Conservation (phyloP, 2,329 filamentous ascomycete genomes). For the Colletotrichum musicola region DNA sequence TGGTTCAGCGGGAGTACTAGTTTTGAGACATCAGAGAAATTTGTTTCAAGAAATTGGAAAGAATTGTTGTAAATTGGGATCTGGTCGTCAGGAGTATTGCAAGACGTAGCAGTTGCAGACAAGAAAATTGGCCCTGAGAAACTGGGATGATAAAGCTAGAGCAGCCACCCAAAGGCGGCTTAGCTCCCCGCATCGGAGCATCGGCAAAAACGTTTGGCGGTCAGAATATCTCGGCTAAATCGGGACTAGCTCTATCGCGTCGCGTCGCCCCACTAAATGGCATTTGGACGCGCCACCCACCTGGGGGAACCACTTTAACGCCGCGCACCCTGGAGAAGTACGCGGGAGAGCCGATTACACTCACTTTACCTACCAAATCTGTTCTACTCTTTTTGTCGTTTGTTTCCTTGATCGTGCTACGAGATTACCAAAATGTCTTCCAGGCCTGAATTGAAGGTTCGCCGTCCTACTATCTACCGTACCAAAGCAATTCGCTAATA, state of each 20-base stretch:
- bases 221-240: background rate
- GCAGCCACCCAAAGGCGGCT: too few relatives aligned
- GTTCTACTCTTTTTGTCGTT: constrained; percentile 2
- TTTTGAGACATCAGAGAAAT: too few relatives aligned
- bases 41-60: too few relatives aligned
- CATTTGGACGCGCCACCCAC: constrained; percentile 31
- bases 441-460: constrained; percentile 78
- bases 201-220: constrained; percentile 9
- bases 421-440: constrained; percentile 70
- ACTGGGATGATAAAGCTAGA: too few relatives aligned
- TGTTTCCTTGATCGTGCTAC: background rate
- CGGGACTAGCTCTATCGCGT: constrained; percentile 35
- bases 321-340: constrained; percentile 9
- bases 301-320: constrained; percentile 30
- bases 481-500: background rate
- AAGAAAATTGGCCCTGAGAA: too few relatives aligned
- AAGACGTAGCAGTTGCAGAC: too few relatives aligned
- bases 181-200: background rate
- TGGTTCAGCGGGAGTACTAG: background rate
- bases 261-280: constrained; percentile 34
- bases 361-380: background rate
- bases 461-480: constrained; percentile 21
- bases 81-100: too few relatives aligned
- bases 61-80: too few relatives aligned
- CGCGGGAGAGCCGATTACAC: constrained; percentile 13